A percentile compares a stretch with the other conserved stretches of the same genome.
phyloP scores from a whole-genome alignment of 768 basidiomycete species.

The Boletus tomentosulus region DNA sequence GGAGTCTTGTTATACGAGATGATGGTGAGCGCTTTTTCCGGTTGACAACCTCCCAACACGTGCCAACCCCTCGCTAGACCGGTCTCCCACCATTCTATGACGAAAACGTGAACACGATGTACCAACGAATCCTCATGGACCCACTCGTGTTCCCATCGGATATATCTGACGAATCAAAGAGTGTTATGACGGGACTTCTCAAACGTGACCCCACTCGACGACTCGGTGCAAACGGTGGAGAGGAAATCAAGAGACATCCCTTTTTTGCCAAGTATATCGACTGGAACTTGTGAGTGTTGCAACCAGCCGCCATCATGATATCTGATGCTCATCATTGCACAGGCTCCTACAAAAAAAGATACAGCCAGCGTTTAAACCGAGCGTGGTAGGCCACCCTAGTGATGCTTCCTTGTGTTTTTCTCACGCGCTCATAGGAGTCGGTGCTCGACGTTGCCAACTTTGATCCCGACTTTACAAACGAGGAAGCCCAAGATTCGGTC shows the following conservation, averaged over 20 bases:
- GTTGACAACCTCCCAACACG: background rate
- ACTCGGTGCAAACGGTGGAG: conserved; percentile 88
- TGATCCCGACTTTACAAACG: conserved; percentile 95
- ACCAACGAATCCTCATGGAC: conserved; percentile 90
- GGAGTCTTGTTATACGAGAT: conserved; percentile 99
- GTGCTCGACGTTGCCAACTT: conserved; percentile 96
- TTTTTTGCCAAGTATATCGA: conserved; percentile 95
- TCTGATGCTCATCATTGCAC: conserved; percentile 3
- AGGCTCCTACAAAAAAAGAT: conserved; percentile 91
- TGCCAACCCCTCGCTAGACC: conserved; percentile 46
- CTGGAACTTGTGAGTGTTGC: conserved; percentile 63
- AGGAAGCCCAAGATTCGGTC: conserved; percentile 92
- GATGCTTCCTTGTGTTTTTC: background rate
- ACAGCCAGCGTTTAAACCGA: conserved; percentile 96
- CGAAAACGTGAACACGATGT: conserved; percentile 98
- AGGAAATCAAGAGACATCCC: conserved; percentile 93
- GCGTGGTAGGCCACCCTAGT: conserved; percentile 59
- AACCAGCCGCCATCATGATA: background rate
- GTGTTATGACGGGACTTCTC: conserved; percentile 83
- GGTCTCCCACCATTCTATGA: conserved; percentile 98
- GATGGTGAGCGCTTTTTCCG: conserved; percentile 53
- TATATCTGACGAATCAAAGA: conserved; percentile 81
- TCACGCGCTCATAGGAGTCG: conserved; percentile 54
- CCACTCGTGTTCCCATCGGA: conserved; percentile 90
- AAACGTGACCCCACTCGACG: conserved; percentile 84